Conservation (phyloP, 129 eudicot genomes). For the Saussurea involucrata region DNA sequence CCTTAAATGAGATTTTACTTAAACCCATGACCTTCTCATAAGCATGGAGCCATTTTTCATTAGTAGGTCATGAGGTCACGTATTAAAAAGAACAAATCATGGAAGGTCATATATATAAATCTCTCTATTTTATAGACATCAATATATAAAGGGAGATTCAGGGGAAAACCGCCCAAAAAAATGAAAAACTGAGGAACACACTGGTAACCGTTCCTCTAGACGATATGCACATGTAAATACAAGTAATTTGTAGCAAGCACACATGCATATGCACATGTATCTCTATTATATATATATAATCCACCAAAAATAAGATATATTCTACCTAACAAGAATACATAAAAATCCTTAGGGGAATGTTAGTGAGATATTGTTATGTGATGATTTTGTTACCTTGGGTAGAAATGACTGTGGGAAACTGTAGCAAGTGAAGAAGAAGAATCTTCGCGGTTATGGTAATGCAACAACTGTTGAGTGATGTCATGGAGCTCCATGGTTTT, state of each 20-base stretch:
- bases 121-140: background rate
- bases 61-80: background rate
- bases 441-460: conserved; percentile 14
- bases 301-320: too few relatives aligned
- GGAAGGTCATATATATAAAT: too few relatives aligned
- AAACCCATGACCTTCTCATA: background rate
- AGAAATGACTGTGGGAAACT: conserved; percentile 57
- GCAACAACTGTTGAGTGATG: conserved; percentile 21
- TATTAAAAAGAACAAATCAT: too few relatives aligned
- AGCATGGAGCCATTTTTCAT: background rate
- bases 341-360: background rate
- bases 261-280: background rate
- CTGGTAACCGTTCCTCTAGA: background rate
- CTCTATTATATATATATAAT: too few relatives aligned
- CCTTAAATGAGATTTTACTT: background rate
- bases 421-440: conserved; percentile 51
- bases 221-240: background rate
- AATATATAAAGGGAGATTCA: background rate
- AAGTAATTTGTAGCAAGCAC: background rate
- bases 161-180: background rate
- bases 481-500: conserved; percentile 57
- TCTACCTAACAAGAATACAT: background rate
- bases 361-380: background rate
- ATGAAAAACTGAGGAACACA: background rate
- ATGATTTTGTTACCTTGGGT: conserved; percentile 39